Conservation (phyloP, 148 eudicot genomes). For the Rhododendron mucronatum region DNA sequence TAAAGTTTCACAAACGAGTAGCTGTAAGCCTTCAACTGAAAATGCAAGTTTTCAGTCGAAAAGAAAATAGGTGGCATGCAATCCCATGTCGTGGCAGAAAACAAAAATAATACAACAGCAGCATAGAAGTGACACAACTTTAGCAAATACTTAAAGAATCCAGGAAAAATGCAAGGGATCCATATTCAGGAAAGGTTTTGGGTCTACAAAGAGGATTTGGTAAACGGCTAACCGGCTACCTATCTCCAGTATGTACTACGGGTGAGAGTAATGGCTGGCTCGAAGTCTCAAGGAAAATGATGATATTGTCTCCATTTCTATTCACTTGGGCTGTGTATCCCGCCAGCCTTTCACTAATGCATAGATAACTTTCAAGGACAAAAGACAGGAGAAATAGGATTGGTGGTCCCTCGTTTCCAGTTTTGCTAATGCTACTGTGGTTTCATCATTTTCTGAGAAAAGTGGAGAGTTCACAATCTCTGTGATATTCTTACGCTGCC, state of each 20-base stretch:
- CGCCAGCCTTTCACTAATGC: not conserved
- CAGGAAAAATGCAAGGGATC: not conserved
- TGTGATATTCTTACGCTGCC: not conserved
- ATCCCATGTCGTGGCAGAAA: not conserved
- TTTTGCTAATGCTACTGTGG: not conserved
- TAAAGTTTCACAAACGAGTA: slow-evolving; percentile 5
- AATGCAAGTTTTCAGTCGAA: not conserved
- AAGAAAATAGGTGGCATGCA: not conserved
- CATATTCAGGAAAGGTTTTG: not conserved
- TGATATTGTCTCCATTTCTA: not conserved
- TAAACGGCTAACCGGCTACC: not conserved
- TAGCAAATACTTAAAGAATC: not conserved
- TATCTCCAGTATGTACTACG: not conserved
- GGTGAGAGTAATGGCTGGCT: not conserved
- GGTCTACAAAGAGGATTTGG: not conserved
- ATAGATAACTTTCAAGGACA: not conserved
- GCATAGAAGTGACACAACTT: not conserved
- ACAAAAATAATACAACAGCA: not conserved
- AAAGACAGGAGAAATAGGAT: not conserved
- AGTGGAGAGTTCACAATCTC: not conserved
- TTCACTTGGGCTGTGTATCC: not conserved
- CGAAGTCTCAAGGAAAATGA: not conserved
- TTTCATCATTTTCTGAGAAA: not conserved
- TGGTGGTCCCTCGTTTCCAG: not conserved
- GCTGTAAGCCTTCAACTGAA: not conserved